These are phyloP conservation scores for Astragalus membranaceus DNA, from an alignment of 306 rosid species.

Conservation along the genomic window DNA sequence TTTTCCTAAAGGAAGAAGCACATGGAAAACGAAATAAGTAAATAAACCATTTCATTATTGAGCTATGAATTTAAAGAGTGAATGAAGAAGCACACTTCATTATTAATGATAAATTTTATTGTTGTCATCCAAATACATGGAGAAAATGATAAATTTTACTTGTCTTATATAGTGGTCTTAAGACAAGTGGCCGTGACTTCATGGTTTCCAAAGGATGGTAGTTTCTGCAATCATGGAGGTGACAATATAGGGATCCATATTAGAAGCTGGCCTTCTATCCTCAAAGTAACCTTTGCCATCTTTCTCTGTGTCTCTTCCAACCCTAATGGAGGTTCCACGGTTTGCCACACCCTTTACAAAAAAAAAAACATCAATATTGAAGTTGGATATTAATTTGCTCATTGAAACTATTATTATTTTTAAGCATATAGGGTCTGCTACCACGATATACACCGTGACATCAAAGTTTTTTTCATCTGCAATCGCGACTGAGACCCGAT, in stretches of 20 bases:
- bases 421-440: no score
- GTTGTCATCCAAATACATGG: background rate
- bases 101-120: conserved; percentile 1
- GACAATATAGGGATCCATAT: conserved; percentile 74
- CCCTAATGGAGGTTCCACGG: conserved; percentile 61
- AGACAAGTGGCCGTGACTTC: background rate
- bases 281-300: conserved; percentile 63
- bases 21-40: background rate
- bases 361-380: background rate
- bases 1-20: background rate
- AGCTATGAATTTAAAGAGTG: background rate
- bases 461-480: no score
- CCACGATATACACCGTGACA: no score
- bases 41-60: background rate
- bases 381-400: background rate
- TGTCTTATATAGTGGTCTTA: no score
- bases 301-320: conserved; percentile 66
- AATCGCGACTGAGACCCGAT: no score
- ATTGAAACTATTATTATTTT: background rate
- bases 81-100: background rate
- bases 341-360: conserved; percentile 52
- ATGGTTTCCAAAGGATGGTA: conserved; percentile 59
- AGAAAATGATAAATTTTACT: no score
- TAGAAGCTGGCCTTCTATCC: conserved; percentile 77
- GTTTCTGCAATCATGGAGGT: conserved; percentile 71